phyloP scores from a whole-genome alignment of 768 basidiomycete genomes.

The Mycena epipterygia region DNA sequence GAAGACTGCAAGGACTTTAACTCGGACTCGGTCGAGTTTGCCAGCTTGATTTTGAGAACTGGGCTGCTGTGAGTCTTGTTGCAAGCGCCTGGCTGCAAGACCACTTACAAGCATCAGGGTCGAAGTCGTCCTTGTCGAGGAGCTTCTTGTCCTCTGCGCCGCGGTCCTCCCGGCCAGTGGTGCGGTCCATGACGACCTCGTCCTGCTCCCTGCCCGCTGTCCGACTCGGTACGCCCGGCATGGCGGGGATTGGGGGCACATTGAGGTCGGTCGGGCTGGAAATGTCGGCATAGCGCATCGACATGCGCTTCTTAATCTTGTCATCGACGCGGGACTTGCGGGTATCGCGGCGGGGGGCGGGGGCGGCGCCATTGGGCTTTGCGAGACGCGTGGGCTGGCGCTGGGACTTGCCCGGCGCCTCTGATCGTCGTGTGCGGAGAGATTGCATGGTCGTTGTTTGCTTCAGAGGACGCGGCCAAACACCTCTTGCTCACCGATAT shows the following conservation, averaged over 20 bases:
- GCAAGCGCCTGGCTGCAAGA: neutral
- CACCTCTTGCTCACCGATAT: neutral
- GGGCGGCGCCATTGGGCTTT: constrained; percentile 36
- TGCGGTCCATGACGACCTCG: constrained; percentile 61
- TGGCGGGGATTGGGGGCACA: constrained; percentile 70
- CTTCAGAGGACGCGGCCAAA: neutral
- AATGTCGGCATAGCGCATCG: constrained; percentile 92
- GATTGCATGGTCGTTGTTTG: constrained; percentile 59
- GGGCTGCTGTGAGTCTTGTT: constrained; percentile 23
- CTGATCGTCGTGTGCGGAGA: constrained; percentile 65
- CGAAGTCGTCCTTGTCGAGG: constrained; percentile 85
- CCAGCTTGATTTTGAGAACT: constrained; percentile 88
- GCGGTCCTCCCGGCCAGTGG: constrained; percentile 53
- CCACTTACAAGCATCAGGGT: constrained; percentile 88
- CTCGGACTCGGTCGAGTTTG: constrained; percentile 91
- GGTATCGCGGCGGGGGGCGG: constrained; percentile 54
- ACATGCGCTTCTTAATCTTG: constrained; percentile 97
- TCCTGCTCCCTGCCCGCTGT: constrained; percentile 54
- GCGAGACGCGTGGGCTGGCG: constrained; percentile 32
- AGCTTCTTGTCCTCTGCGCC: constrained; percentile 73
- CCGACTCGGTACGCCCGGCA: constrained; percentile 60
- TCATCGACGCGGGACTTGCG: constrained; percentile 79
- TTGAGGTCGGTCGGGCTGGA: constrained; percentile 73
- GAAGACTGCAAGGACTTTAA: constrained; percentile 83
- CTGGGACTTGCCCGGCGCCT: constrained; percentile 57